Evolutionary conservation across 2,329 filamentous ascomycete genomes (phyloP).

Genomic region (Scedosporium boydii): DNA sequence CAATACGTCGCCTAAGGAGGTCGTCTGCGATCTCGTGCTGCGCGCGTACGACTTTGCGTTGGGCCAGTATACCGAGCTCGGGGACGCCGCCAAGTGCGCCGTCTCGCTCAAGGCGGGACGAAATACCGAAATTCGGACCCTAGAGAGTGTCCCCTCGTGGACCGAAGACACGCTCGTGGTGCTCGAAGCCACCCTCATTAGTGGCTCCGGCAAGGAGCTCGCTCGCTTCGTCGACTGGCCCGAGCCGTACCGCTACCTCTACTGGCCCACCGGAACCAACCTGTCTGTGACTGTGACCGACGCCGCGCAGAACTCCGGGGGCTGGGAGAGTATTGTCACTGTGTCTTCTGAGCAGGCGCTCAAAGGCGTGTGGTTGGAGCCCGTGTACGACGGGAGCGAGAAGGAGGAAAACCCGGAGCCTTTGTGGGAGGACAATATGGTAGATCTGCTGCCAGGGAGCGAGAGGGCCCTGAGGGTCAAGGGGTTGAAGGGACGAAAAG

Average conservation of each 20-base stretch:
- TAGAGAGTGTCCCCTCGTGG: neutral
- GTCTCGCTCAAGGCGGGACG: slow-evolving; percentile 2
- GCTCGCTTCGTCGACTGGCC: slow-evolving; percentile 5
- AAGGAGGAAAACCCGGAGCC: neutral
- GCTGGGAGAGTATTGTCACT: neutral
- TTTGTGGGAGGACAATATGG: slow-evolving; percentile 3
- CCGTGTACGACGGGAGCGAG: neutral
- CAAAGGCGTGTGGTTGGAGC: slow-evolving; percentile 1
- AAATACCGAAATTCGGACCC: neutral
- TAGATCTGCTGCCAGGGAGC: neutral
- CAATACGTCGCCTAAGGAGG: neutral
- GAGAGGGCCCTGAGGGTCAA: neutral
- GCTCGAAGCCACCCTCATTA: neutral
- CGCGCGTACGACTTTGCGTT: neutral
- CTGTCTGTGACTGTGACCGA: neutral
- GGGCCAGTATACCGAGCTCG: neutral
- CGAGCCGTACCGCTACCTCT: slow-evolving; percentile 1
- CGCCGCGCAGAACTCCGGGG: neutral
- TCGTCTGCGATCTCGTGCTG: neutral
- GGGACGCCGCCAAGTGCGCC: neutral
- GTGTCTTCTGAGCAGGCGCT: neutral
- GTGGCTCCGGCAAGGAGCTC: neutral
- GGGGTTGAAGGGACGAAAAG: neutral
- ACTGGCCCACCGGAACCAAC: neutral
- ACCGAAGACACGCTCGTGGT: neutral